Base-by-base conservation (phyloP, 2,329 filamentous ascomycete species). In the Trichoderma sp. region DNA sequence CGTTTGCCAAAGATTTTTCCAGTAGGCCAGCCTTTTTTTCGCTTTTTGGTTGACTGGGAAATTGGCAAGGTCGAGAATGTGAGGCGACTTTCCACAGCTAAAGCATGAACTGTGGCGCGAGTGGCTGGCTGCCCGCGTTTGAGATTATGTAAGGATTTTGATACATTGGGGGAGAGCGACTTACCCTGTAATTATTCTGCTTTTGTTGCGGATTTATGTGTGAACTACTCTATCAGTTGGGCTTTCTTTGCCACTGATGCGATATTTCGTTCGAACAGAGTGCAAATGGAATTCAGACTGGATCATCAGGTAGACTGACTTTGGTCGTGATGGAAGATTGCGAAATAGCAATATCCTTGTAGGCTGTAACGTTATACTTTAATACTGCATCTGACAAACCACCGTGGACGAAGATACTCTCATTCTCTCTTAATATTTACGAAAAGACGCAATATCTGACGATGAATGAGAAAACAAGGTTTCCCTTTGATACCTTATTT, bases 91-190 rank as follows among this genome's bases (percentile, higher is more conserved):
- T 53, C 56, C 24, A 8, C n/a, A 62, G 56, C 66, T 51, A 57
- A 34, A 70, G 67, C 28, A 58, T 69, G 34, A 70, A 57, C 21
- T 70, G 67, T 70, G 67, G 67, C 67, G 67, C 39, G 39, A 36
- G 67, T 70, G 67, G 67, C 67, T 70, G 61, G 67, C 36, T 62
- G 28, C 14, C 43, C 32, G 57, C 60, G 66, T 69, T n/a, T 61
- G 28, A 15, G 67, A 57, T 70, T 70, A 70, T 70, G 67, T 70
- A 70, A 70, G 67, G 21, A 15, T 12, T 24, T 11, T 3, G 21
- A 21, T 34, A 9, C 11, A 4, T 7, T 39, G 15, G 4, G 6
- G 4, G 9, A 2, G 9, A 3, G 53, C 32, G 1, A 43, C 36
- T 28, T 69, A 69, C 66, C 66, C 66, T 60, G 28, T 26, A 60